Evolutionary conservation across 306 rosid genomes (phyloP), one percentile per base, ranked within the genome.

Genomic region (Dalbergia cultrata): DNA sequence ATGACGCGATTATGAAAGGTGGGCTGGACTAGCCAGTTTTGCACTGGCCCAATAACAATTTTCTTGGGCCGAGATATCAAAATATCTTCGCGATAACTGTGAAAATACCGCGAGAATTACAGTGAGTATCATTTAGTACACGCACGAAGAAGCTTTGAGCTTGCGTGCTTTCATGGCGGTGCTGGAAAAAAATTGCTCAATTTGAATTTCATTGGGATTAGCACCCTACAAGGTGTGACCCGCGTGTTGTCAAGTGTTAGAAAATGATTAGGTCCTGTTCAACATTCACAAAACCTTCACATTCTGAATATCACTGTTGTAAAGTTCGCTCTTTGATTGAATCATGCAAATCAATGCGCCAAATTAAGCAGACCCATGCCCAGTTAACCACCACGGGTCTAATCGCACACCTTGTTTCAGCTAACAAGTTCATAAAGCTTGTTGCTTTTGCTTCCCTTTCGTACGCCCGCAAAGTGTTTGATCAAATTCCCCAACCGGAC

Each of bases 401-500:
- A 67, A 64, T 85, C 80, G 61, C 83, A 66, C 87, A 82, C 54
- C 79, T 77, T 53, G 66, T 87, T 52, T 81, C 80, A 73, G 80
- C 90, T 33, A 84, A 62, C 62, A 87, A 83, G 67, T 81, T 90
- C 64, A 85, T 85, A 13, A 87, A 85, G 60, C 57, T 52, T 9
- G 79, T 89, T 4, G 19, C 80, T 37, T 19, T 56, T 18, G 85
- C 56, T 37, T 89, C 90, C 8, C 50, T 87, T 43, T 37, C 62
- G 39, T 90, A 90, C 80, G 92, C 90, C 60, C 88, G 85, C 64
- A 56, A 65, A 68, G 81, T 90, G 90, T 90, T 90, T 62, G 88
- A 86, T 76, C 86, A 81, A 81, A 85, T 86, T 85, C 83, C 88
- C 22, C 78, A 82, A 39, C 92, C 89, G 6, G 91, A 87, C 58